Evolutionary conservation across 495 filamentous ascomycete genomes (phyloP), one percentile per base, ranked within the genome.

Genomic region (Penicillium cinerascens): DNA sequence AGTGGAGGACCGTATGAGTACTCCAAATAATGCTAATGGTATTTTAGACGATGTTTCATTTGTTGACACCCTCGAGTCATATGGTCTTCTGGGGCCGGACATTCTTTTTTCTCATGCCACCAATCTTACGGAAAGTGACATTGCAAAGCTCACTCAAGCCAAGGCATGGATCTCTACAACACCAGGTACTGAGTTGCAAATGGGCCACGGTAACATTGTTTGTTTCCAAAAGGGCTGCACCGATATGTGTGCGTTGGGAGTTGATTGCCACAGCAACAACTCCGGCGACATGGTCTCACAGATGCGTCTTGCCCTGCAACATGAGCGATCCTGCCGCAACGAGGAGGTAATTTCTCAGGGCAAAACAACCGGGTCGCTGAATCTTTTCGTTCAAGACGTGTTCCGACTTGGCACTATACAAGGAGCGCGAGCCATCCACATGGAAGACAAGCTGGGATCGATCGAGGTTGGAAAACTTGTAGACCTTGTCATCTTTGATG

Each of bases 361-460:
- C 0, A 67, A 71, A 40, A 42, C 48, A 3, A 62, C 71, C 0
- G 40, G 44, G 11, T 56, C 56, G 16, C 39, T 77, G 6, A 62
- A 70, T 27, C 44, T 69, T 7, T 68, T 62, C 11, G 72, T 76
- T 1, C 65, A 74, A 26, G 72, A 78, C 41, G 75, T 67, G 15
- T 81, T 80, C 60, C 71, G 73, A 36, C 66, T 79, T 2, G 77
- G 59, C 0, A 82, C 78, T 0, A 74, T 80, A 38, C 58, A 67
- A 20, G 78, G 76, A 1, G 78, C 78, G 0, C 60, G 67, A 10
- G 73, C 77, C 1, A 61, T 78, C 26, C 52, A 55, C n/a, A 70
- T 76, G 72, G 65, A 68, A 44, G 60, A 67, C 21, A 45, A 70
- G 16, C 43, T 80, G 23, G 78, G 79, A 1, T 71, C 63, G n/a